These are phyloP conservation scores for Prototheca stagnorum DNA, from an alignment of 163 green algal species.

Conservation along the genomic window DNA sequence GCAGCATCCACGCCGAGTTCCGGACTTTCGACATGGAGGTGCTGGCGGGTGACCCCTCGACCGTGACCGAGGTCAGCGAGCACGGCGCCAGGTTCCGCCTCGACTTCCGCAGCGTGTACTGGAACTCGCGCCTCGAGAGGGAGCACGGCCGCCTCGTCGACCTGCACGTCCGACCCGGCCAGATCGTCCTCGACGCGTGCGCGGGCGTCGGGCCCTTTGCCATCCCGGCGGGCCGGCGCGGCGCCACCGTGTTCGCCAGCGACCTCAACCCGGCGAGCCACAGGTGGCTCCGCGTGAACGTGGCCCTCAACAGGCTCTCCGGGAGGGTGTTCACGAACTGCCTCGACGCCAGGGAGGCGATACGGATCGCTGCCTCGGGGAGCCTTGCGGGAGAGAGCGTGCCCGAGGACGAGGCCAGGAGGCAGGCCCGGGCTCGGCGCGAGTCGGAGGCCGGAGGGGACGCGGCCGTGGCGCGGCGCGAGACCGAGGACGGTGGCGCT, in stretches of 20 bases:
- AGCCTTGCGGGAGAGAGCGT: not conserved
- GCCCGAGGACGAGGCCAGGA: too few relatives aligned
- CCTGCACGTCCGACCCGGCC: conserved; percentile 26
- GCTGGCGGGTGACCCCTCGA: conserved; percentile 42
- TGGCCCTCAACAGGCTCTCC: conserved; percentile 65
- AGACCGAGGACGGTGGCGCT: too few relatives aligned
- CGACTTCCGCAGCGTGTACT: conserved; percentile 90
- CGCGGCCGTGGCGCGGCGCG: too few relatives aligned
- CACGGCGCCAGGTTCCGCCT: conserved; percentile 67
- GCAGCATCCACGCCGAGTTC: conserved; percentile 82
- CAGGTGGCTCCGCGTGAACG: conserved; percentile 63
- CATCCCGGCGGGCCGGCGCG: conserved; percentile 63
- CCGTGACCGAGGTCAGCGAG: conserved; percentile 62
- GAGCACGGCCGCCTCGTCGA: conserved; percentile 81
- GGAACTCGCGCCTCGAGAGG: conserved; percentile 90
- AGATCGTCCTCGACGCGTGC: conserved; percentile 86
- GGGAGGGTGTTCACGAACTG: too few relatives aligned
- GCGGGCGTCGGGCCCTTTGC: conserved; percentile 92
- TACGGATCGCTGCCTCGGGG: not conserved
- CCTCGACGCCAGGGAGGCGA: not conserved
- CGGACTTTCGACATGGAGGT: conserved; percentile 87
- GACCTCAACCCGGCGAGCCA: conserved; percentile 84
- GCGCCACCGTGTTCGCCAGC: conserved; percentile 72
- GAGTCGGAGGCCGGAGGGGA: too few relatives aligned
- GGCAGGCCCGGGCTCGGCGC: too few relatives aligned